Percentiles rank a stretch among this genome's conserved stretches.
Evolutionary conservation across 176 grass and related monocot genomes (phyloP).

Genomic region (Paspalum vaginatum): DNA sequence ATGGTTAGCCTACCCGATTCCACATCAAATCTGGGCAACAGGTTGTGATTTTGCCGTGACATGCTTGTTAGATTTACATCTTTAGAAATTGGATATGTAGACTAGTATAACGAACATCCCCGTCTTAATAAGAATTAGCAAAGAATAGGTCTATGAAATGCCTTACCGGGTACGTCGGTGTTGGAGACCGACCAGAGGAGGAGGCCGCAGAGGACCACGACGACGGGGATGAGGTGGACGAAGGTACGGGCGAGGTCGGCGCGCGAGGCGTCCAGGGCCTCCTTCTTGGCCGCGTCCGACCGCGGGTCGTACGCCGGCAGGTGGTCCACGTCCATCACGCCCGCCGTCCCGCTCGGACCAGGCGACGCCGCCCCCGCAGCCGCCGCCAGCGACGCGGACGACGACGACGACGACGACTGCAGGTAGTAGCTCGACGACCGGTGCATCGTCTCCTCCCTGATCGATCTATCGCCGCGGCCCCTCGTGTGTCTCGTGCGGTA

Average conservation of each 20-base stretch:
- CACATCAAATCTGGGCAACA: no score
- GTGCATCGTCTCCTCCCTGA: conserved; percentile 25
- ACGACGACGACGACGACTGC: conserved; percentile 15
- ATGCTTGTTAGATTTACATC: no score
- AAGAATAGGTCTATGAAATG: background rate
- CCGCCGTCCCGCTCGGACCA: conserved; percentile 47
- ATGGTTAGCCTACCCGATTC: no score
- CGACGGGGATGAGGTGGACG: conserved; percentile 69
- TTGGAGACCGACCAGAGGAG: conserved; percentile 78
- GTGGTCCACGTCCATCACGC: conserved; percentile 41
- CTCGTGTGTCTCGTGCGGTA: background rate
- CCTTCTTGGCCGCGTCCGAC: conserved; percentile 77
- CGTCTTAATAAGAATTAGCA: background rate
- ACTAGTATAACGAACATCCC: background rate
- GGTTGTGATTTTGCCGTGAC: no score
- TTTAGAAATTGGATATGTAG: no score
- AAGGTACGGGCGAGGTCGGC: conserved; percentile 58
- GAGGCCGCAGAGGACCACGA: conserved; percentile 68
- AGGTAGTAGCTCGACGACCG: conserved; percentile 53
- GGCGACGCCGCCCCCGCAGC: background rate
- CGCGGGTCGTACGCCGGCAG: conserved; percentile 63
- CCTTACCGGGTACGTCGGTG: background rate
- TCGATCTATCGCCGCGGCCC: background rate
- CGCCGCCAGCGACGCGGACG: background rate
- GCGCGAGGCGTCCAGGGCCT: conserved; percentile 47